Conservation (phyloP, 768 basidiomycete species). For the Lyophyllum semitale region DNA sequence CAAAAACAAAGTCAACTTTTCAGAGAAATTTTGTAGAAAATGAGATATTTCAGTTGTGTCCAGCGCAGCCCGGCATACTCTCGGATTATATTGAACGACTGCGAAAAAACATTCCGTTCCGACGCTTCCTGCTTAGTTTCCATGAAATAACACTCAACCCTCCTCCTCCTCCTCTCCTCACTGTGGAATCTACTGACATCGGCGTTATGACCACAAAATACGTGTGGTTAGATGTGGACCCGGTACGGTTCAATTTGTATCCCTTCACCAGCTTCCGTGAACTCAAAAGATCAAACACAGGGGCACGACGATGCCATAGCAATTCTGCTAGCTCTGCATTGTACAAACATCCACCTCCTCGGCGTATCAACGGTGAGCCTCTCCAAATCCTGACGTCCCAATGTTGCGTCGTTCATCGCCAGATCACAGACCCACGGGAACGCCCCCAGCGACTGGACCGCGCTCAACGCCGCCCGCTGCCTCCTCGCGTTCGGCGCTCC, state of each 20-base stretch:
- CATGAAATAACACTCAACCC: neutral
- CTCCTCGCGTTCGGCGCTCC: constrained; percentile 74
- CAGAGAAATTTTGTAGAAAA: no score
- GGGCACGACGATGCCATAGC: constrained; percentile 92
- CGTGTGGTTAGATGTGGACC: constrained; percentile 70
- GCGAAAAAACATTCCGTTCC: no score
- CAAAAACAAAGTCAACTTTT: no score
- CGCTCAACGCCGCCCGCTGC: constrained; percentile 75
- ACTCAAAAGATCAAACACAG: constrained; percentile 32
- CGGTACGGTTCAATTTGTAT: constrained; percentile 39
- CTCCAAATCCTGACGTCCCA: neutral
- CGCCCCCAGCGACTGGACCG: constrained; percentile 59
- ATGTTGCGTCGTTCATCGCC: neutral
- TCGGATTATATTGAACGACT: no score
- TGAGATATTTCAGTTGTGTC: no score
- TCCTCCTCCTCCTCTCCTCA: neutral
- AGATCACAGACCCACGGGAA: constrained; percentile 77
- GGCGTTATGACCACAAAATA: constrained; percentile 27
- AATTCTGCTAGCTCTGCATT: constrained; percentile 74
- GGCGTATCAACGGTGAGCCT: constrained; percentile 79
- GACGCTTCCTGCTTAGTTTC: no score
- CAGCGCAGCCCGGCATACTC: no score
- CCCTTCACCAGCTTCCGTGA: neutral
- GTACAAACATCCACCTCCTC: constrained; percentile 63
- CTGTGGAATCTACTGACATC: no score